Evolutionary conservation across 2,329 filamentous ascomycete species (phyloP).

Genomic region (Paraphoma chrysanthemicola): DNA sequence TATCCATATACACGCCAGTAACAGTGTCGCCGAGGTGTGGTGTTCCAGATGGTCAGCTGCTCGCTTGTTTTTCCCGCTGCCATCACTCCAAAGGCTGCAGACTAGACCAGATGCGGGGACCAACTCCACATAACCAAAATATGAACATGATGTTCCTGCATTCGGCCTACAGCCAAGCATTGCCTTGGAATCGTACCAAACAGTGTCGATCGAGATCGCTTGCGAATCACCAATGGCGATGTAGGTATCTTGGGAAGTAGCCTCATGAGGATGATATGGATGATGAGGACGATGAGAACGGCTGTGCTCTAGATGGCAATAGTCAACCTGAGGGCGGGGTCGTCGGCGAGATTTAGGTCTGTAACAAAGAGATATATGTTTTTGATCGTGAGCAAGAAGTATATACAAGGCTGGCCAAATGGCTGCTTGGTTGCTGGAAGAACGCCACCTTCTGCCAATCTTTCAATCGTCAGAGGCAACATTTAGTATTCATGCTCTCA

Average conservation of each 20-base stretch:
- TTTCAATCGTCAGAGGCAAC: background rate
- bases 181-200: background rate
- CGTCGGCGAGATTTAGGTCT: too few species aligned
- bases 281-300: background rate
- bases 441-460: background rate
- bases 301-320: background rate
- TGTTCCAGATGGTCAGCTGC: background rate
- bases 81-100: background rate
- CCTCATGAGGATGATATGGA: background rate
- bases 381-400: too few species aligned
- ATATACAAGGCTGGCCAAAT: too few species aligned
- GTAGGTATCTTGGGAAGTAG: background rate
- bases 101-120: background rate
- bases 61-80: background rate
- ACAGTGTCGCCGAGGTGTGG: background rate
- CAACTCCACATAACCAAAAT: background rate
- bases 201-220: background rate
- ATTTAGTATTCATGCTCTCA: background rate
- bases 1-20: background rate
- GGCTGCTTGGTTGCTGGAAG: background rate
- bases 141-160: background rate
- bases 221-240: background rate
- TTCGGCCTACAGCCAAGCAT: background rate
- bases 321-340: background rate
- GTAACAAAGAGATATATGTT: too few species aligned